Conservation (phyloP, 305 asterid genomes). For the Solanum aculeatissimum region DNA sequence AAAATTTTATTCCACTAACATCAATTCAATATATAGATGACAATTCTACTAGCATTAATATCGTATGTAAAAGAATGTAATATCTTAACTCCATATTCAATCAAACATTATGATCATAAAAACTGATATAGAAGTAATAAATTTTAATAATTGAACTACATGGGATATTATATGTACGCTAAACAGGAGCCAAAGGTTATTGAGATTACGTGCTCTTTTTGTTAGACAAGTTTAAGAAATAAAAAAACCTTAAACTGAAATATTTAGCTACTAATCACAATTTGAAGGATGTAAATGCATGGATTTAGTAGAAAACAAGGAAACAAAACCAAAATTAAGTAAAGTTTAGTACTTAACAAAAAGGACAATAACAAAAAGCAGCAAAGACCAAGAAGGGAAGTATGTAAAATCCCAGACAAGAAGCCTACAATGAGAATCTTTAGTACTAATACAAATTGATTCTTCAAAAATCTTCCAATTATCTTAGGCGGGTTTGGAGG, state of each 20-base stretch:
- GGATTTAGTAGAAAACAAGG: neutral
- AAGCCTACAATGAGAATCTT: constrained; percentile 18
- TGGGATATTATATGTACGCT: no score
- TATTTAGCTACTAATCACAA: neutral
- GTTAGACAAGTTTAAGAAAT: neutral
- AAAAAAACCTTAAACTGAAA: no score
- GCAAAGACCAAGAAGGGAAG: constrained; percentile 1
- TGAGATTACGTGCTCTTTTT: no score
- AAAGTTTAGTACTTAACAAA: neutral
- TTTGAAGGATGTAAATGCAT: neutral
- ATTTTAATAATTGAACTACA: neutral
- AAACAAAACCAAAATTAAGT: neutral
- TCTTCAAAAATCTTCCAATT: neutral
- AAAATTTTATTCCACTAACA: neutral
- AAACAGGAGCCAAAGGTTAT: no score
- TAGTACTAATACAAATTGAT: constrained; percentile 10
- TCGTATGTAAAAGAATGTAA: neutral
- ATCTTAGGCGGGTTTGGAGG: constrained; percentile 4
- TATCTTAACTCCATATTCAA: neutral
- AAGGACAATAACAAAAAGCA: neutral
- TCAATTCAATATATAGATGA: neutral
- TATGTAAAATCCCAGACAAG: constrained; percentile 10
- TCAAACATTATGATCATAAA: neutral
- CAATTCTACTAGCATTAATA: neutral
- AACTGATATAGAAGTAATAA: neutral